phyloP scores from a whole-genome alignment of 2,329 filamentous ascomycete species.

The Aquanectria penicillioides region DNA sequence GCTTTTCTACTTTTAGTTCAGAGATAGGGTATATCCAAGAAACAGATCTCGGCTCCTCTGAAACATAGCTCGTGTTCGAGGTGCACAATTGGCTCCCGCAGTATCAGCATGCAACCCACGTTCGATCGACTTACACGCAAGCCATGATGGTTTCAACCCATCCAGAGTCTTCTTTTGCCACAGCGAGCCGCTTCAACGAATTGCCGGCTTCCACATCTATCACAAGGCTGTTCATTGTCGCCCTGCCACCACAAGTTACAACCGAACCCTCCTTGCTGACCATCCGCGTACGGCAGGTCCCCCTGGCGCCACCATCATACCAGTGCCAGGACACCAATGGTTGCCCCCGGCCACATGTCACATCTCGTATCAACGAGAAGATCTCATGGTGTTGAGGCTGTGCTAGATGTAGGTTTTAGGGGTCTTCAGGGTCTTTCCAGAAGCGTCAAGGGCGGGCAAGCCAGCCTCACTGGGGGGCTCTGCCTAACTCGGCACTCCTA shows the following conservation, averaged over 20 bases:
- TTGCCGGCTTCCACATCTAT: not conserved
- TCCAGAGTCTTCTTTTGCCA: not conserved
- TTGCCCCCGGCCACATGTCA: not conserved
- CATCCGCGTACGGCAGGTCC: not conserved
- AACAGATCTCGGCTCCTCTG: not conserved
- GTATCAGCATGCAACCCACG: no score
- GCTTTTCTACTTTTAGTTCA: no score
- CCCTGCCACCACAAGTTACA: not conserved
- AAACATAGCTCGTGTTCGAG: no score
- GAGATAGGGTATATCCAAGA: no score
- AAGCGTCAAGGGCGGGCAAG: constrained; percentile 5
- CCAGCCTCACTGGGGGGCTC: constrained; percentile 7
- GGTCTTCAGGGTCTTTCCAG: constrained; percentile 23
- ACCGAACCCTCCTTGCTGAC: not conserved
- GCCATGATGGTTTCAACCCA: no score
- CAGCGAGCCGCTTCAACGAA: not conserved
- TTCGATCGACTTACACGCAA: not conserved
- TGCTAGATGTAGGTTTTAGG: constrained; percentile 22
- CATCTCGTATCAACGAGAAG: constrained; percentile 10
- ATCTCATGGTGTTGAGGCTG: constrained; percentile 22
- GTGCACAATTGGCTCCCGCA: no score
- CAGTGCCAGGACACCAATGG: not conserved
- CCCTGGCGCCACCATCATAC: not conserved
- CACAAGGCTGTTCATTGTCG: not conserved
- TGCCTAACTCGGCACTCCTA: constrained; percentile 12